These are phyloP conservation scores for Hydnum rufescens DNA, from an alignment of 768 basidiomycete genomes.

Conservation along the genomic window DNA sequence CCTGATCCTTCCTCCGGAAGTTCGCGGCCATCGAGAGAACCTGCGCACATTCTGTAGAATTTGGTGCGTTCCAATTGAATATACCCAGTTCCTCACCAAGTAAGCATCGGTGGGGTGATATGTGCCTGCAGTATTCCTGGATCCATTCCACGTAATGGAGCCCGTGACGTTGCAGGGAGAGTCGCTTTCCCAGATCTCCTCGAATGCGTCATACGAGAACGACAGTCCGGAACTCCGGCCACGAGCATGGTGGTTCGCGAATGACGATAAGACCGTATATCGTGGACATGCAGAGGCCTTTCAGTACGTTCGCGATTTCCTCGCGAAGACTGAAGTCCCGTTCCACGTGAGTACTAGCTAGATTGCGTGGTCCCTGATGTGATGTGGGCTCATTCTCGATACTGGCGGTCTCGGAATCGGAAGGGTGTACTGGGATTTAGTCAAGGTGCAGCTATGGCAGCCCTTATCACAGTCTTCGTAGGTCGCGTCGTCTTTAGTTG, in stretches of 20 bases:
- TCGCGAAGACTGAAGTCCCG: conserved; percentile 43
- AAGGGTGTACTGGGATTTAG: conserved; percentile 72
- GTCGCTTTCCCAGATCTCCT: background rate
- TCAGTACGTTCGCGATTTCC: conserved; percentile 30
- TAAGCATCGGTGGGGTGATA: background rate
- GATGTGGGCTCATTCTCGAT: conserved; percentile 5
- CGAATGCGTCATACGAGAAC: background rate
- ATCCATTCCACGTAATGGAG: background rate
- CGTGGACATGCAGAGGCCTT: conserved; percentile 41
- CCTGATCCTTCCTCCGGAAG: background rate
- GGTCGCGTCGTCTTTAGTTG: too few species aligned
- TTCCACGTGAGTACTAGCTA: too few species aligned
- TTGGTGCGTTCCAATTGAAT: background rate
- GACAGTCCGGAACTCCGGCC: conserved; percentile 28
- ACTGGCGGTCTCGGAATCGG: background rate
- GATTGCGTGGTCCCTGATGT: background rate
- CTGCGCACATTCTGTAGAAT: background rate
- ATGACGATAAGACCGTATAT: conserved; percentile 30
- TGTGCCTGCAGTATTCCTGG: background rate
- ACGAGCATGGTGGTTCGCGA: conserved; percentile 52
- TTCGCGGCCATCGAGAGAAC: background rate
- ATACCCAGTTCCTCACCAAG: background rate
- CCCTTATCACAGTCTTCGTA: conserved; percentile 48
- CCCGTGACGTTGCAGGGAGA: background rate
- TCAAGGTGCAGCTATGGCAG: conserved; percentile 64